These are phyloP conservation scores for Coniosporium apollinis DNA, from an alignment of 495 filamentous ascomycete species.

Conservation along the genomic window DNA sequence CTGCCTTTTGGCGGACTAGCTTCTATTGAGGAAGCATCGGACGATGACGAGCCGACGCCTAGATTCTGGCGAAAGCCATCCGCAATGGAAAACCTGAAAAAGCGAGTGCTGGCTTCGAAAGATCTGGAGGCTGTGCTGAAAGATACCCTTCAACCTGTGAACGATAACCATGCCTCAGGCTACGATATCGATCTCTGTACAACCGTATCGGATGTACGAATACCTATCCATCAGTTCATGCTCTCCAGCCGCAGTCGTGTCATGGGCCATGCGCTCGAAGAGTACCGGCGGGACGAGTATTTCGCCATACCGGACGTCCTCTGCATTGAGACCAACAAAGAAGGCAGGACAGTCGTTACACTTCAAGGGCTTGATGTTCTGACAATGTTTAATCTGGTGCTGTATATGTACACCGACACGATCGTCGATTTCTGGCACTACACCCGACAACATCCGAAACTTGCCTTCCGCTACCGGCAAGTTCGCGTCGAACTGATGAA, in stretches of 20 bases:
- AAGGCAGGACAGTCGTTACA: slow-evolving; percentile 34
- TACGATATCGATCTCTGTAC: slow-evolving; percentile 34
- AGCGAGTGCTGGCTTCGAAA: slow-evolving; percentile 13
- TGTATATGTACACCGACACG: slow-evolving; percentile 68
- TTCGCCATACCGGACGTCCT: slow-evolving; percentile 39
- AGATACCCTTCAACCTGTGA: slow-evolving; percentile 20
- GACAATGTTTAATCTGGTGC: slow-evolving; percentile 56
- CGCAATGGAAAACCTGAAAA: slow-evolving; percentile 36
- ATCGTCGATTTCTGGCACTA: slow-evolving; percentile 74
- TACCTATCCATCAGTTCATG: slow-evolving; percentile 76
- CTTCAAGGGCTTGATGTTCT: slow-evolving; percentile 57
- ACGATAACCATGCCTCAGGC: slow-evolving; percentile 13
- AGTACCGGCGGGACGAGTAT: slow-evolving; percentile 25
- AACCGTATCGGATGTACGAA: slow-evolving; percentile 43
- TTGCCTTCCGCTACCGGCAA: slow-evolving; percentile 55
- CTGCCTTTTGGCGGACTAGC: slow-evolving; percentile 37
- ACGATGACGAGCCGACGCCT: slow-evolving; percentile 21
- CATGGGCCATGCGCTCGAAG: slow-evolving; percentile 42
- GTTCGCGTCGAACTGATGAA: slow-evolving; percentile 72
- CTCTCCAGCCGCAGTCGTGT: slow-evolving; percentile 54
- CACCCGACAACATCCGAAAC: slow-evolving; percentile 40
- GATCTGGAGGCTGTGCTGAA: slow-evolving; percentile 24
- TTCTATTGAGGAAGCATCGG: slow-evolving; percentile 9
- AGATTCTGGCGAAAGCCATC: slow-evolving; percentile 32
- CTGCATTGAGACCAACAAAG: slow-evolving; percentile 33